phyloP scores from a whole-genome alignment of 352 stramenopile species.

The Globisporangium uncinulatum region DNA sequence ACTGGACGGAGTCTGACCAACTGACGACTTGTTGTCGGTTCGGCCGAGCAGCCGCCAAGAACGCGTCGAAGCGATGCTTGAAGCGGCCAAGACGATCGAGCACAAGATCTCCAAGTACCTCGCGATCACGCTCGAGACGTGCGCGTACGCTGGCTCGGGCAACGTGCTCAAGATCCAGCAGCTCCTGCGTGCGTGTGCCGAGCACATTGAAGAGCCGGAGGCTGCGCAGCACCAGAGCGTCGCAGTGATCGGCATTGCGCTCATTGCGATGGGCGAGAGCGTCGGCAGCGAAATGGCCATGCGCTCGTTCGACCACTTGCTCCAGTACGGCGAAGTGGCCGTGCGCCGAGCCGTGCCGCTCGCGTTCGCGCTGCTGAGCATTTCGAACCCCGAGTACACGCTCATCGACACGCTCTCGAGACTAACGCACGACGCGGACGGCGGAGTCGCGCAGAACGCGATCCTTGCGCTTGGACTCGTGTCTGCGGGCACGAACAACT shows the following conservation, averaged over 20 bases:
- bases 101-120: conserved; percentile 97
- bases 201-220: conserved; percentile 91
- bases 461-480: conserved; percentile 97
- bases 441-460: conserved; percentile 95
- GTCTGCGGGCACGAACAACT: conserved; percentile 99
- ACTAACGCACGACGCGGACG: conserved; percentile 97
- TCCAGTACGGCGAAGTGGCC: conserved; percentile 98
- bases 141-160: conserved; percentile 97
- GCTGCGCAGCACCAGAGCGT: conserved; percentile 89
- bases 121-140: conserved; percentile 96
- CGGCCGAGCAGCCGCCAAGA: conserved; percentile 61
- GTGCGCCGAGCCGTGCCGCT: conserved; percentile 97
- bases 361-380: conserved; percentile 93
- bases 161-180: conserved; percentile 99
- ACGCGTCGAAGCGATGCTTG: conserved; percentile 97
- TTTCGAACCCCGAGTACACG: conserved; percentile 97
- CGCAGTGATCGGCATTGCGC: conserved; percentile 95
- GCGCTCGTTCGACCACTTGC: conserved; percentile 98
- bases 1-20: neutral
- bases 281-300: conserved; percentile 98
- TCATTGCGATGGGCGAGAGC: conserved; percentile 98
- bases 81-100: conserved; percentile 97
- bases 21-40: conserved; percentile 2
- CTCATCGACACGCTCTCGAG: conserved; percentile 96
- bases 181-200: conserved; percentile 96